Evolutionary conservation across 495 filamentous ascomycete genomes (phyloP).

Genomic region (Talaromyces liani): DNA sequence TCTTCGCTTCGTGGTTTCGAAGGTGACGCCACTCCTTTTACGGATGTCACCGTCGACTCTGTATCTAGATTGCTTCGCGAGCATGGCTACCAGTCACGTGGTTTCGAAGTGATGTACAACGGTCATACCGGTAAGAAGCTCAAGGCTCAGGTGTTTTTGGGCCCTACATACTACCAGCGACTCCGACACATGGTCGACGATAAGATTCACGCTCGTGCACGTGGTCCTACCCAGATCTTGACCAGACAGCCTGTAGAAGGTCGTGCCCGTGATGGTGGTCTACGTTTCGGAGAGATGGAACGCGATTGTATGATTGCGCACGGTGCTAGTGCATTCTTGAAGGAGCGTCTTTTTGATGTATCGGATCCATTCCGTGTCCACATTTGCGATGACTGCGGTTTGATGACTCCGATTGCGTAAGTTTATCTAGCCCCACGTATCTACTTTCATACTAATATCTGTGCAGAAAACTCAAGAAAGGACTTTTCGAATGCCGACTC

Average conservation of each 20-base stretch:
- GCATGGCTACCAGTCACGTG: slow-evolving; percentile 91
- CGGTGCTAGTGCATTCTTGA: slow-evolving; percentile 91
- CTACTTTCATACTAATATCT: slow-evolving; percentile 15
- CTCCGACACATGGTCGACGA: slow-evolving; percentile 99
- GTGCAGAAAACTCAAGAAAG: slow-evolving; percentile 83
- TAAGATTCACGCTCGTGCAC: slow-evolving; percentile 96
- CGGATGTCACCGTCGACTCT: slow-evolving; percentile 90
- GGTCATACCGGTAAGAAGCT: slow-evolving; percentile 93
- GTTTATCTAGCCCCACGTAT: slow-evolving; percentile 29
- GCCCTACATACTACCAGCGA: slow-evolving; percentile 98
- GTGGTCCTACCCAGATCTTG: slow-evolving; percentile 94
- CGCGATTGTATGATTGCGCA: slow-evolving; percentile 99
- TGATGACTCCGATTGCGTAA: slow-evolving; percentile 99
- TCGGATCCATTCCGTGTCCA: slow-evolving; percentile 98
- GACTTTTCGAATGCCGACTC: slow-evolving; percentile 89
- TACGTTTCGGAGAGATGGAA: slow-evolving; percentile 99
- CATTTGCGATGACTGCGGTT: slow-evolving; percentile 95
- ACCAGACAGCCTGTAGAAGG: slow-evolving; percentile 98
- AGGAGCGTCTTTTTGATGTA: slow-evolving; percentile 95
- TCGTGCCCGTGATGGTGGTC: slow-evolving; percentile 92
- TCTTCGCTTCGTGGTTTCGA: slow-evolving; percentile 83
- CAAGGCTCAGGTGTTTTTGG: slow-evolving; percentile 89
- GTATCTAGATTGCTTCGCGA: slow-evolving; percentile 86
- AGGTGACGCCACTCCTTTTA: slow-evolving; percentile 97
- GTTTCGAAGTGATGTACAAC: slow-evolving; percentile 98